Percentiles rank a stretch among this genome's conserved stretches.
Evolutionary conservation across 345 rosid genomes (phyloP).

Genomic region (Schrenkiella parvula): DNA sequence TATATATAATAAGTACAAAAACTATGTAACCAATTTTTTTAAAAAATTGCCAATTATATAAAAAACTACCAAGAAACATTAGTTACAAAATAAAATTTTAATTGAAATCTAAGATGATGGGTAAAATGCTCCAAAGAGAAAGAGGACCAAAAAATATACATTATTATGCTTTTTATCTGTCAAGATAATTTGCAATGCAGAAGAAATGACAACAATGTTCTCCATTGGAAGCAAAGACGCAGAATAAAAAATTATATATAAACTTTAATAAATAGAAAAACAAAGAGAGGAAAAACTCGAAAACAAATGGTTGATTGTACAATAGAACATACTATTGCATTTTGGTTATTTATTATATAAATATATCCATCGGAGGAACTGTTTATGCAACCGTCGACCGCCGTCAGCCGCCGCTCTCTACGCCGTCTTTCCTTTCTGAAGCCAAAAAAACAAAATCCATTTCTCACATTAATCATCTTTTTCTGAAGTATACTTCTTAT

Average conservation of each 20-base stretch:
- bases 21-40: no score
- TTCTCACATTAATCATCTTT: conserved; percentile 8
- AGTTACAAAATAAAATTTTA: neutral
- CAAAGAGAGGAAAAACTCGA: neutral
- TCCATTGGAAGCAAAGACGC: conserved; percentile 7
- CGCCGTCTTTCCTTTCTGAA: conserved; percentile 34
- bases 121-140: neutral
- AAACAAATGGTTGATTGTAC: conserved; percentile 30
- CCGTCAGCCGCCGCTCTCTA: conserved; percentile 7
- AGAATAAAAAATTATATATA: conserved; percentile 10
- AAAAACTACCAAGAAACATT: neutral
- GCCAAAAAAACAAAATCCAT: neutral
- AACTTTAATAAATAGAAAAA: conserved; percentile 6
- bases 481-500: neutral
- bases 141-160: neutral
- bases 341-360: conserved; percentile 30
- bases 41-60: no score
- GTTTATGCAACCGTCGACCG: conserved; percentile 19
- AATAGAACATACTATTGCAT: conserved; percentile 33
- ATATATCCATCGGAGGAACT: conserved; percentile 8
- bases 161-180: conserved; percentile 16
- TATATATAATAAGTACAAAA: no score
- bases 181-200: conserved; percentile 10
- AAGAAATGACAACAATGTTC: conserved; percentile 23
- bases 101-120: neutral